Base-by-base conservation (phyloP, 2,329 filamentous ascomycete species). In the Fusarium sp. region DNA sequence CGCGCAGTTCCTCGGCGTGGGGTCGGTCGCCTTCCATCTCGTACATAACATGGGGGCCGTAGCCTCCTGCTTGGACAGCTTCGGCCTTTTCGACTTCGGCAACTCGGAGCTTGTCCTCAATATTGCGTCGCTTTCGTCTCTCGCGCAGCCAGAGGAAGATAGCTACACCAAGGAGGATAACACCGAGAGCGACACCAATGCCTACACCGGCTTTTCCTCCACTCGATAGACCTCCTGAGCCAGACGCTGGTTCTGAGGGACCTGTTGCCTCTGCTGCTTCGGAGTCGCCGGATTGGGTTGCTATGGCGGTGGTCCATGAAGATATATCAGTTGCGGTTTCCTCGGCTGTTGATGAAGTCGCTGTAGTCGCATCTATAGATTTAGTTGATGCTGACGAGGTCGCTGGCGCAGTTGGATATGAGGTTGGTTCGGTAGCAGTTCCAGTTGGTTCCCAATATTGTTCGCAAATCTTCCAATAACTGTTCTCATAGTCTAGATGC, bases 391-490 rank as follows among this genome's bases (percentile, higher is more conserved):
- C 16, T 14, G 14, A 25, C 18, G 57, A 53, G 11, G 53, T 48
- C 16, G 63, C 40, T 3, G 56, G 25, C 12, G 63, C 13, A 24
- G 61, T 69, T 25, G 69, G 44, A n/a, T 25, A 66, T 25, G 61
- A 58, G 4, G 64, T 56, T 14, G 73, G 73, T n/a, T 75, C 67
- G 13, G 52, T 61, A 4, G 73, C 73, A 4, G 73, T 75, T 13
- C 73, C 73, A 7, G 71, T 72, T 7, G 61, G 48, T 42, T 75
- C 73, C 73, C 73, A 75, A 7, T 75, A 75, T 34, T 75, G 65
- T 47, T 75, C 66, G 7, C 73, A 75, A 27, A 75, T 75, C 48
- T 70, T 73, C 73, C 73, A 75, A n/a, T 75, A 75, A 14, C 71
- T 74, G 16, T 75, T 72, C 44, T 75, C 71, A 58, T 73, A 75